Base-by-base conservation (phyloP, 1,284 basidiomycete genomes). In the Porogramme epimiltina region DNA sequence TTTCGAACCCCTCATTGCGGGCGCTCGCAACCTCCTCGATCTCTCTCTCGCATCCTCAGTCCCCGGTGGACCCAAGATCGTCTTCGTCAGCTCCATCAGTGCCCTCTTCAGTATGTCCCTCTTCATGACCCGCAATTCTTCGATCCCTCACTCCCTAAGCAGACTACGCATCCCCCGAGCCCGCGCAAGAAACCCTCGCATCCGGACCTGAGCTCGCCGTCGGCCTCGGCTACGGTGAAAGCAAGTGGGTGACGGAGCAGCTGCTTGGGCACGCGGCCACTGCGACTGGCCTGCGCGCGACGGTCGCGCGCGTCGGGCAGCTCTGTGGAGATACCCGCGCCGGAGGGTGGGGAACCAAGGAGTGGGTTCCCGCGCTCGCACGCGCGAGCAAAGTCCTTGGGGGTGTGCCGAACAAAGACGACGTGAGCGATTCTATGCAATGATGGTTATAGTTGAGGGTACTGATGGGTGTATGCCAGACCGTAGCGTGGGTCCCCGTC, bases 21-120 rank as follows among this genome's bases (percentile, higher is more conserved):
- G 73, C 18, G 63, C 72, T 3, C 69, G 74, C 6, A 62, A 70
- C 47, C 62, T 79, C 16, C 58, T 79, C 36, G 70, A 79, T 51
- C 62, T 80, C 6, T 70, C 74, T 3, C 59, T 74, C 11, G 37
- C 56, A 19, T 66, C 71, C 22, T 49, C 66, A 9, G 36, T 59
- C 8, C 41, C 55, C 2, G 46, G 47, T 4, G 54, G 48, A 2
- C 56, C 56, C 0, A 33, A 28, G 4, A 58, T 71, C 40, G 41
- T 73, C 42, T 73, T 74, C 49, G 58, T 62, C 41, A 65, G 62
- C 49, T 59, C 57, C 4, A 55, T 59, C 45, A 8, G 9, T 8
- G 28, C 34, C n/a, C 34, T 42, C 5, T 16, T 42, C 16, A 24
- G 40, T 42, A 24, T 4, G 40, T 16, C 40, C 16, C n/a, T 15